A percentile compares a stretch with the other conserved stretches of the same genome.
phyloP scores from a whole-genome alignment of 768 basidiomycete genomes.

The Termitomyces sp. region DNA sequence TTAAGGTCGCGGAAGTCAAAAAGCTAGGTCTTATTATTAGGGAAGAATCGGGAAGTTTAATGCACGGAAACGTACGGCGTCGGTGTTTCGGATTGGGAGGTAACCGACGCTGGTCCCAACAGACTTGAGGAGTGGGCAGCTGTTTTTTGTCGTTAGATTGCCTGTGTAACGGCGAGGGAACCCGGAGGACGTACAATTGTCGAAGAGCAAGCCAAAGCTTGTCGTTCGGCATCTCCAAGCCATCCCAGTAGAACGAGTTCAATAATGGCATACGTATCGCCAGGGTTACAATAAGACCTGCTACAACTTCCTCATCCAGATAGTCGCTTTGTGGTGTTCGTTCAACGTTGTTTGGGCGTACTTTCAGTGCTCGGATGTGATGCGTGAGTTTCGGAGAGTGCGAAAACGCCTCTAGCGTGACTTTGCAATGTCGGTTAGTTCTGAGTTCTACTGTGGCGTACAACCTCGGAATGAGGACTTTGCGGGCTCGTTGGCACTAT shows the following conservation, averaged over 20 bases:
- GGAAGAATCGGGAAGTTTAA: not conserved
- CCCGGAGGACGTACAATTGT: conserved; percentile 15
- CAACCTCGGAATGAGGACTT: conserved; percentile 22
- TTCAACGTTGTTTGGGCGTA: conserved; percentile 28
- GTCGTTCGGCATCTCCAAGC: conserved; percentile 30
- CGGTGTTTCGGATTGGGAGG: conserved; percentile 24
- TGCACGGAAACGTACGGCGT: conserved; percentile 23
- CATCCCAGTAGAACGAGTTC: conserved; percentile 32
- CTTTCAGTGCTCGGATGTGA: conserved; percentile 22
- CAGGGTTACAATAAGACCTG: conserved; percentile 23
- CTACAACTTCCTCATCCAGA: conserved; percentile 24
- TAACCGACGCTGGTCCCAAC: conserved; percentile 30
- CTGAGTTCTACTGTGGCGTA: conserved; percentile 29
- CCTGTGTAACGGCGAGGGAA: conserved; percentile 6
- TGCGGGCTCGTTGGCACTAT: conserved; percentile 25
- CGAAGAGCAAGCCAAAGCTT: conserved; percentile 28
- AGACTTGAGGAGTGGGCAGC: conserved; percentile 28
- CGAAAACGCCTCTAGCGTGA: conserved; percentile 43
- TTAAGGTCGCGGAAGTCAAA: conserved; percentile 30
- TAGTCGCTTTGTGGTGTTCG: conserved; percentile 28
- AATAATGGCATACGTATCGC: conserved; percentile 18
- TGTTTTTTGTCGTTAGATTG: conserved; percentile 8
- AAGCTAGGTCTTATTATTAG: conserved; percentile 18
- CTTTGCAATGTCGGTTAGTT: conserved; percentile 28
- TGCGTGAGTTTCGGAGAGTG: conserved; percentile 23